Evolutionary conservation across 441 rosid species (phyloP).

Genomic region (Brassica balearica): DNA sequence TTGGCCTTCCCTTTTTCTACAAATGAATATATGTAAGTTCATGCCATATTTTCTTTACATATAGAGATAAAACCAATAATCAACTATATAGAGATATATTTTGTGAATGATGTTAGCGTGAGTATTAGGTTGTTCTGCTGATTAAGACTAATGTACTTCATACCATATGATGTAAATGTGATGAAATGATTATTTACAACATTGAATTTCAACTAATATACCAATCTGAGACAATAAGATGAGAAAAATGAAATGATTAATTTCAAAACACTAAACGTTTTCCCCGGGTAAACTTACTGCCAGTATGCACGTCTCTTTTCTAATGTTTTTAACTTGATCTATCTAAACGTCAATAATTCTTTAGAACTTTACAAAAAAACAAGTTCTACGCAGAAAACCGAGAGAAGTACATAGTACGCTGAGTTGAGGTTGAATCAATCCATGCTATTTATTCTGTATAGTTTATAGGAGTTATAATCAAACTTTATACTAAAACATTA

Average conservation of each 20-base stretch:
- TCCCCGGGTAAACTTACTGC: too few relatives aligned
- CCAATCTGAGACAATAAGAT: not conserved
- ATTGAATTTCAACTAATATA: slow-evolving; percentile 2
- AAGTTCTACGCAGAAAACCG: slow-evolving; percentile 38
- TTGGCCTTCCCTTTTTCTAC: slow-evolving; percentile 35
- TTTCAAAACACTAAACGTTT: too few relatives aligned
- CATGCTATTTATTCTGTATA: slow-evolving; percentile 25
- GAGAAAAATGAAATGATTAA: too few relatives aligned
- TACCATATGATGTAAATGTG: not conserved
- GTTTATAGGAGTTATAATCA: not conserved
- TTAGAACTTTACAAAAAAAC: not conserved
- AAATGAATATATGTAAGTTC: not conserved
- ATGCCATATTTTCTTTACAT: not conserved
- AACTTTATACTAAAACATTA: not conserved
- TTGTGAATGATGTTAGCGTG: slow-evolving; percentile 17
- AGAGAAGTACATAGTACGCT: slow-evolving; percentile 26
- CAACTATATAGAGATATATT: not conserved
- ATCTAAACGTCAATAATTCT: too few relatives aligned
- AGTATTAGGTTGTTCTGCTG: slow-evolving; percentile 11
- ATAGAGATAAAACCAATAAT: not conserved
- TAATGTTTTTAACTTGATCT: too few relatives aligned
- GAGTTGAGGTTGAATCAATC: slow-evolving; percentile 28
- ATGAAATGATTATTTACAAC: not conserved
- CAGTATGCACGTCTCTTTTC: too few relatives aligned
- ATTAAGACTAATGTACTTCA: not conserved